phyloP scores from a whole-genome alignment of 176 grass and related monocot genomes.

The Oryza australiensis region DNA sequence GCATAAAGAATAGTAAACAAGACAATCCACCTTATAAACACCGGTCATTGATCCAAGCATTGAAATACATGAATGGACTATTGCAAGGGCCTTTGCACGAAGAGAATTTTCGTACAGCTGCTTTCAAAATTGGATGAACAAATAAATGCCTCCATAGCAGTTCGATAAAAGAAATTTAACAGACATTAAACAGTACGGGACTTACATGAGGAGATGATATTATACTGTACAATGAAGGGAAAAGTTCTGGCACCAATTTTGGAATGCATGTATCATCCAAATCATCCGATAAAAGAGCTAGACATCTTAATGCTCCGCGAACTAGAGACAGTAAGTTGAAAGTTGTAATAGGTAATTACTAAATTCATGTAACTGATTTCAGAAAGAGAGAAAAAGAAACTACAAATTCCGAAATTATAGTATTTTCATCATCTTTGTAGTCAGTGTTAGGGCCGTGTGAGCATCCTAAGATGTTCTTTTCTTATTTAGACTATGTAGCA shows the following conservation, averaged over 20 bases:
- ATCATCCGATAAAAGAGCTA: conserved; percentile 92
- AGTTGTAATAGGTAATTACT: neutral
- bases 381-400: neutral
- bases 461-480: neutral
- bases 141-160: conserved; percentile 28
- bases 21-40: conserved; percentile 73
- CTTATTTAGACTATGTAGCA: neutral
- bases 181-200: neutral
- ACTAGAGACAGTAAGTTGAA: conserved; percentile 52
- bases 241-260: conserved; percentile 80
- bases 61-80: conserved; percentile 91
- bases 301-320: conserved; percentile 90
- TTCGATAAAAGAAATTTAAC: conserved; percentile 7
- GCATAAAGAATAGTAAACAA: conserved; percentile 12
- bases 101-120: conserved; percentile 88
- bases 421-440: neutral
- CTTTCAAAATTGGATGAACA: conserved; percentile 37
- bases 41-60: conserved; percentile 94
- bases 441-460: neutral
- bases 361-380: neutral
- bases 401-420: conserved; percentile 2
- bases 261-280: conserved; percentile 86
- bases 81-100: conserved; percentile 84
- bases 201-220: conserved; percentile 83
- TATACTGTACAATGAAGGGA: conserved; percentile 81